phyloP scores from a whole-genome alignment of 495 filamentous ascomycete genomes.

The Daldinia caldariorum region DNA sequence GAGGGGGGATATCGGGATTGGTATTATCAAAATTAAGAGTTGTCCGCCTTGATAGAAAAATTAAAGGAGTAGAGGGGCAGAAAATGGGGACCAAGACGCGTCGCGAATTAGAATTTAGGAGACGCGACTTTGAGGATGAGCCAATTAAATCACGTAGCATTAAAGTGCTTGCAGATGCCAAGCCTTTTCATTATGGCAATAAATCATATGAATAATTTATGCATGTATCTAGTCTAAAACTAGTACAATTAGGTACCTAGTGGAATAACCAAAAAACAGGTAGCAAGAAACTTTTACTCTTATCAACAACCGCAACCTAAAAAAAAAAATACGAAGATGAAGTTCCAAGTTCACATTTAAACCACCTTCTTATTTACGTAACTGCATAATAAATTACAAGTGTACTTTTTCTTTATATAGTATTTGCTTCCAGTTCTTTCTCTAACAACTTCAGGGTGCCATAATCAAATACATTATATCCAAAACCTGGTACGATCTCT shows the following conservation, averaged over 20 bases:
- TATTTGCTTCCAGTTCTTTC: neutral
- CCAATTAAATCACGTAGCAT: conserved; percentile 22
- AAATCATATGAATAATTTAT: neutral
- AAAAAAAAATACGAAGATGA: neutral
- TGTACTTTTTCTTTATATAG: neutral
- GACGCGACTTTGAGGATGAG: conserved; percentile 35
- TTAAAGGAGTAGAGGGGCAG: conserved; percentile 42
- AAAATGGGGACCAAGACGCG: conserved; percentile 18
- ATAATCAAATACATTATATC: neutral
- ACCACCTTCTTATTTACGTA: neutral
- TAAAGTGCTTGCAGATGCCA: conserved; percentile 44
- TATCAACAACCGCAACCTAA: neutral
- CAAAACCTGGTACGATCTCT: neutral
- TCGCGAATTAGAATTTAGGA: conserved; percentile 23
- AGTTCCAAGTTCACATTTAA: neutral
- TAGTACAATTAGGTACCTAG: neutral
- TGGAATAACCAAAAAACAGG: conserved; percentile 17
- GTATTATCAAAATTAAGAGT: neutral
- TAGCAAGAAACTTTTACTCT: conserved; percentile 9
- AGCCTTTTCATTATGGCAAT: neutral
- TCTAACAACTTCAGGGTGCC: neutral
- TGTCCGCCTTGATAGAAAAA: conserved; percentile 19
- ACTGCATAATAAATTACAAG: neutral
- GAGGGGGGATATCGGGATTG: conserved; percentile 15
- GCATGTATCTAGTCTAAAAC: neutral